Base-by-base conservation (phyloP, 768 basidiomycete genomes). In the Lactarius psammicola region DNA sequence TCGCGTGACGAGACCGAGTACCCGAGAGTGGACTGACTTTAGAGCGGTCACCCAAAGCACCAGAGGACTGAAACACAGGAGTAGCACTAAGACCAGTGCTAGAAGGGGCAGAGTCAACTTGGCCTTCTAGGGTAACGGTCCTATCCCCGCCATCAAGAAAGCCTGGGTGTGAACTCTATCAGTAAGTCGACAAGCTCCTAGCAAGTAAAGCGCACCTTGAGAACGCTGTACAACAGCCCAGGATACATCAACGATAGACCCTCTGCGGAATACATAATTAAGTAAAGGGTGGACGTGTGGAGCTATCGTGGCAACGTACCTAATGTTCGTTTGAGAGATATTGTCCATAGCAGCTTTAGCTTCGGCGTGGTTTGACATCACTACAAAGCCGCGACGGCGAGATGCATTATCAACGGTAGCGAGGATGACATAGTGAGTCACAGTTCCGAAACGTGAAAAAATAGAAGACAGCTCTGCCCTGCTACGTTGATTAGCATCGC, bases 221-320 rank as follows among this genome's bases (percentile, higher is more conserved):
- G 90, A 93, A 54, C 90, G 89, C 69, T 93, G 90, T 42, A 93
- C 90, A 28, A 93, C 90, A 20, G 90, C 91, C 90, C 90, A 93
- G 7, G 90, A 92, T 59, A 93, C 84, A 72, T 93, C 90, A 55
- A 93, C 84, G 23, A 82, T 80, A 71, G 92, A 87, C 8, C 90
- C 89, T 72, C 88, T 92, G 57, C 7, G 64, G 20, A 15, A 38
- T 44, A 49, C 58, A 56, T 54, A 46, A 68, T 62, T 63, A 68
- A 38, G 17, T 68, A 54, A 55, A 17, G 4, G n/a, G 49, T 7
- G 34, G 33, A 11, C 1, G 23, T 17, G 15, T 40, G 20, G 15
- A 20, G 49, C 23, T 55, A 23, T 31, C 8, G 9, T 31, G n/a
- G 49, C n/a, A 54, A 69, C 80, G 62, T 70, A 90, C 90, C 87